Conservation (phyloP, 768 basidiomycete species). For the Boletus barrowsii region DNA sequence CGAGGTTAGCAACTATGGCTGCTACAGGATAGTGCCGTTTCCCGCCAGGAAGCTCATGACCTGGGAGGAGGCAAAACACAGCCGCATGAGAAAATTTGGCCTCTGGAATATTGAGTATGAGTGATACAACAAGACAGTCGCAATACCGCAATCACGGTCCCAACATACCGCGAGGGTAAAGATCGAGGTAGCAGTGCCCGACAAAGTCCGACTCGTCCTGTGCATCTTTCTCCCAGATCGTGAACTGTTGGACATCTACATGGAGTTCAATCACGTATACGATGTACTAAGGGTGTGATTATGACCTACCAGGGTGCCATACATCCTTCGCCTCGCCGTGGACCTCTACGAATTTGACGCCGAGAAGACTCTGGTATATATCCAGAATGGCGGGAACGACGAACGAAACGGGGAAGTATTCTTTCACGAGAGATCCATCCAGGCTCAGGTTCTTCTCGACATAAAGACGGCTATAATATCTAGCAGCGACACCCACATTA, state of each 20-base stretch:
- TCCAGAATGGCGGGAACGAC: slow-evolving; percentile 76
- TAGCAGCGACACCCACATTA: slow-evolving; percentile 1
- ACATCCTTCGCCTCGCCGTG: slow-evolving; percentile 56
- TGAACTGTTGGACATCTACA: slow-evolving; percentile 73
- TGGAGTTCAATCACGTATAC: background rate
- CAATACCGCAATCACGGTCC: background rate
- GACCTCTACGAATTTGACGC: slow-evolving; percentile 57
- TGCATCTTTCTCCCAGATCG: slow-evolving; percentile 79
- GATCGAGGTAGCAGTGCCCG: slow-evolving; percentile 83
- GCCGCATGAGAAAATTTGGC: slow-evolving; percentile 82
- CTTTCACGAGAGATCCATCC: slow-evolving; percentile 74
- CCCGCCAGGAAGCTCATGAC: slow-evolving; percentile 54
- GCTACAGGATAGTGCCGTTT: slow-evolving; percentile 67
- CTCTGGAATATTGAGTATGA: slow-evolving; percentile 33
- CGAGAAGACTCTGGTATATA: slow-evolving; percentile 77
- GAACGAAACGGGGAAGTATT: slow-evolving; percentile 82
- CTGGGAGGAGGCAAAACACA: slow-evolving; percentile 71
- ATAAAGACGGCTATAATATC: slow-evolving; percentile 34
- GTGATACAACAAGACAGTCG: background rate
- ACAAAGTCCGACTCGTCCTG: slow-evolving; percentile 68
- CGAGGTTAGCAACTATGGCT: slow-evolving; percentile 86
- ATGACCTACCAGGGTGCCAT: slow-evolving; percentile 71
- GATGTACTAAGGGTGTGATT: background rate
- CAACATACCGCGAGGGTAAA: slow-evolving; percentile 70
- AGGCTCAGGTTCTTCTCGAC: slow-evolving; percentile 62